phyloP scores from a whole-genome alignment of 2,329 filamentous ascomycete genomes.

The Falciphora oryzae region DNA sequence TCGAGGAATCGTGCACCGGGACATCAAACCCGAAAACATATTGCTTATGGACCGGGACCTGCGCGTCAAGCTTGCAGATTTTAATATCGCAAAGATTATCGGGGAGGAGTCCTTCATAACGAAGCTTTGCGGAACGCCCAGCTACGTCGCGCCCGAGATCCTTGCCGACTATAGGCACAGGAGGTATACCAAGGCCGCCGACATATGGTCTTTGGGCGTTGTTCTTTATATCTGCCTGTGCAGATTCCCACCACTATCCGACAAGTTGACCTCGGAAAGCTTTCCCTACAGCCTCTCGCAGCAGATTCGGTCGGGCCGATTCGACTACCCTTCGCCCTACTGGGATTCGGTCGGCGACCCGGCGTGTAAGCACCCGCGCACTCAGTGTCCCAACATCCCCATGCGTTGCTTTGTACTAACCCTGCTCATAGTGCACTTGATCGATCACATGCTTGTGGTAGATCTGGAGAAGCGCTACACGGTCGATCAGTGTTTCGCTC shows the following conservation, averaged over 20 bases:
- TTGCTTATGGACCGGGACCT: conserved; percentile 79
- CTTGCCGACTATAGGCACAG: conserved; percentile 74
- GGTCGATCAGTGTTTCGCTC: conserved; percentile 82
- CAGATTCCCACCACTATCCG: conserved; percentile 93
- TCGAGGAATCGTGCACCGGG: conserved; percentile 91
- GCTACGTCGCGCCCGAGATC: conserved; percentile 95
- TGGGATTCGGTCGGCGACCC: conserved; percentile 86
- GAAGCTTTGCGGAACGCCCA: conserved; percentile 92
- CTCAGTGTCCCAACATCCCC: neutral
- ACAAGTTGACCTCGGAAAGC: conserved; percentile 75
- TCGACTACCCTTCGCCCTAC: conserved; percentile 94
- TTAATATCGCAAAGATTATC: conserved; percentile 96
- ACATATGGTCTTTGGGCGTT: conserved; percentile 96
- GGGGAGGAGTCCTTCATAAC: conserved; percentile 98
- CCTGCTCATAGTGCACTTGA: conserved; percentile 65
- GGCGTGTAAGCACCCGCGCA: conserved; percentile 49
- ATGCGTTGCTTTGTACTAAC: conserved; percentile 10
- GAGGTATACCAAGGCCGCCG: conserved; percentile 90
- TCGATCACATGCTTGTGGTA: conserved; percentile 90
- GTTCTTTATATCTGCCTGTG: conserved; percentile 96
- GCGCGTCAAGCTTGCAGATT: conserved; percentile 88
- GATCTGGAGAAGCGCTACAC: conserved; percentile 78
- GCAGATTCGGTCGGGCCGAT: conserved; percentile 82
- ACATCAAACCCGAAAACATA: conserved; percentile 98
- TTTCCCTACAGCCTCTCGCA: conserved; percentile 84